Evolutionary conservation across 2,329 filamentous ascomycete species (phyloP).

Genomic region (Cytospora piceae): DNA sequence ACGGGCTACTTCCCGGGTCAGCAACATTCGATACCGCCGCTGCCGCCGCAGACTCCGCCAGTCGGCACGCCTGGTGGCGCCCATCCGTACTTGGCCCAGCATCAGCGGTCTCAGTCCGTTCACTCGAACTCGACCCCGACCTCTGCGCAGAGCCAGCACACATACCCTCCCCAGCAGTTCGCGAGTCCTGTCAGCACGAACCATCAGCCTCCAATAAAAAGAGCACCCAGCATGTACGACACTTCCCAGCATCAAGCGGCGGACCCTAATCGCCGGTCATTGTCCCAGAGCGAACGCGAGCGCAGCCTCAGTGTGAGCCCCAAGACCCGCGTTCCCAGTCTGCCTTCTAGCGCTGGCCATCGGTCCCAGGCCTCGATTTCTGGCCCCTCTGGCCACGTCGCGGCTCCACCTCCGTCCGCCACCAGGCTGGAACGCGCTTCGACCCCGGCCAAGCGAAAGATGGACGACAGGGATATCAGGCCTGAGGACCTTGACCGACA

Average conservation of each 20-base stretch:
- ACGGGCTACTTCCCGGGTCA: slow-evolving; percentile 26
- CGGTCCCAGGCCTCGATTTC: slow-evolving; percentile 33
- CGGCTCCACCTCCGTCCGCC: slow-evolving; percentile 31
- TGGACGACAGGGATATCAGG: slow-evolving; percentile 52
- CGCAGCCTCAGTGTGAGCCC: slow-evolving; percentile 77
- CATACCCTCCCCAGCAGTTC: slow-evolving; percentile 52
- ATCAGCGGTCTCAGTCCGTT: slow-evolving; percentile 59
- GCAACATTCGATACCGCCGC: slow-evolving; percentile 44
- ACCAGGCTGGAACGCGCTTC: slow-evolving; percentile 38
- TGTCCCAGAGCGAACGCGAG: slow-evolving; percentile 66
- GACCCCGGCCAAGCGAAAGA: slow-evolving; percentile 53
- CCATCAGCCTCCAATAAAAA: slow-evolving; percentile 48
- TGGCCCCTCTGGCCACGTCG: slow-evolving; percentile 31
- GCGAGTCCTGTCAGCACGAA: slow-evolving; percentile 54
- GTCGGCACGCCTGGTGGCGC: slow-evolving; percentile 48
- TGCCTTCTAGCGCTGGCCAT: slow-evolving; percentile 50
- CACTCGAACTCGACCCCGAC: slow-evolving; percentile 66
- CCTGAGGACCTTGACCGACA: slow-evolving; percentile 56
- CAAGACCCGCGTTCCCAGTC: slow-evolving; percentile 66
- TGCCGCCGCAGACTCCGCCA: slow-evolving; percentile 54
- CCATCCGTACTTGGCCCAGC: slow-evolving; percentile 39
- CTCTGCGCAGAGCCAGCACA: slow-evolving; percentile 62
- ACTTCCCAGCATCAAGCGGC: slow-evolving; percentile 36
- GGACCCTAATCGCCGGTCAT: slow-evolving; percentile 53
- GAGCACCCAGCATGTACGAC: slow-evolving; percentile 50